Base-by-base conservation (phyloP, 2,329 filamentous ascomycete species). In the Colletotrichum magnum region DNA sequence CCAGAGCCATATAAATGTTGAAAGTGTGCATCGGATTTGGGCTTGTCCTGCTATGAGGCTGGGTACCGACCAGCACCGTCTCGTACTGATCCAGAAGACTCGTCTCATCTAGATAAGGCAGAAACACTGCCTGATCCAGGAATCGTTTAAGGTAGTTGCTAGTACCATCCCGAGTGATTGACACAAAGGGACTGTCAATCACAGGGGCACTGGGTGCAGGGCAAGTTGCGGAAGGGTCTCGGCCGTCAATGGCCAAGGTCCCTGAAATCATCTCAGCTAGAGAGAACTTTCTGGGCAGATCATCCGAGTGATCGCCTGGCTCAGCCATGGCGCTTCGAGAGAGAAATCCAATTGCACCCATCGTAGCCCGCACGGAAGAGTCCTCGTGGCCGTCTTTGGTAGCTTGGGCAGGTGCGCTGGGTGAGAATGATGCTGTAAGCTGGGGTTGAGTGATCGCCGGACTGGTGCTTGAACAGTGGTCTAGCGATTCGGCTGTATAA, bases 311-410 rank as follows among this genome's bases (percentile, higher is more conserved):
- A 24, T 47, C 57, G 12, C 57, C 53, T 7, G 62, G 62, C 28
- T 69, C 67, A 13, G 67, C 67, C 67, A 69, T 69, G 21, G 67
- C 67, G 16, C 52, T 66, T 45, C 64, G 63, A 4, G 62, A 69
- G 24, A 69, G 43, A 24, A 69, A 69, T 4, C 67, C 67, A 18
- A 69, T 66, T 5, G 67, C 67, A 9, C 67, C 67, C 62, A 69
- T 66, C 6, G 67, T 62, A 7, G 63, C 67, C n/a, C 62, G 52
- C 13, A 66, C 67, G 6, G 62, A 61, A 13, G 62, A 48, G n/a
- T 66, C 67, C n/a, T 69, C 62, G n/a, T 59, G 32, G 3, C n/a
- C 56, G 10, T 41, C 12, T 39, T 26, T 6, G n/a, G 39, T 13
- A 41, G 24, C 39, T 9, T 21, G 43, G 24, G 32, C 52, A 15